Conservation (phyloP, 1,139 yeast genomes). For the Hyphopichia burtonii region DNA sequence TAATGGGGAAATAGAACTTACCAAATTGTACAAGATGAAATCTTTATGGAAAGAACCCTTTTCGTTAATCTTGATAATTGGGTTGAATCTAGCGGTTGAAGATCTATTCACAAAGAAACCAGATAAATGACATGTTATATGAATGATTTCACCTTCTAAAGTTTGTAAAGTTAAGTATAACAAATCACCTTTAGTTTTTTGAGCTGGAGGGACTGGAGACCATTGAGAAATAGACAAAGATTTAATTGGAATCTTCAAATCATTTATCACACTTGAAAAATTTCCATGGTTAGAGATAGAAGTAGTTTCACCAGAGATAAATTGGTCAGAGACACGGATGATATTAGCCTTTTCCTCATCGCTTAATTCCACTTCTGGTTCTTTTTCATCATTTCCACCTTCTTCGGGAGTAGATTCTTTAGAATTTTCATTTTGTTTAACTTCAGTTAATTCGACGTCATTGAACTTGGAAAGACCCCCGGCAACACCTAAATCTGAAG, state of each 20-base stretch:
- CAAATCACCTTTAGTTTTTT: conserved; percentile 69
- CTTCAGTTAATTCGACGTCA: conserved; percentile 26
- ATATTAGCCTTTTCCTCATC: conserved; percentile 20
- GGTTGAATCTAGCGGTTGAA: conserved; percentile 68
- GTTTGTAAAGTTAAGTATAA: conserved; percentile 74
- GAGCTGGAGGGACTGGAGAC: conserved; percentile 80
- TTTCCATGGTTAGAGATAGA: conserved; percentile 10
- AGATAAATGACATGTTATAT: conserved; percentile 71
- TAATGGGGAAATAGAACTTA: conserved; percentile 54
- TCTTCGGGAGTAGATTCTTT: conserved; percentile 9
- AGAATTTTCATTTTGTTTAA: conserved; percentile 11
- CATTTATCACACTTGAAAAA: conserved; percentile 21
- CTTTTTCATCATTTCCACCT: conserved; percentile 6
- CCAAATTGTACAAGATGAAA: conserved; percentile 53
- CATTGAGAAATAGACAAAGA: conserved; percentile 72
- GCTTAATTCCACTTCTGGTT: conserved; percentile 14
- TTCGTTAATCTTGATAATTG: conserved; percentile 47
- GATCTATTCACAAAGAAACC: conserved; percentile 81
- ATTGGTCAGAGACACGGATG: conserved; percentile 14
- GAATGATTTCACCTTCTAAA: conserved; percentile 74
- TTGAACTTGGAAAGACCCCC: conserved; percentile 31
- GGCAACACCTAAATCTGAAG: conserved; percentile 22
- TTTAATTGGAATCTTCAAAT: conserved; percentile 44
- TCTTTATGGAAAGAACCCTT: conserved; percentile 34
- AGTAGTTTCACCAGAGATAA: conserved; percentile 8